Evolutionary conservation across 228 moss, liverwort and hornwort genomes (phyloP).

Genomic region (Sphagnum fallax): DNA sequence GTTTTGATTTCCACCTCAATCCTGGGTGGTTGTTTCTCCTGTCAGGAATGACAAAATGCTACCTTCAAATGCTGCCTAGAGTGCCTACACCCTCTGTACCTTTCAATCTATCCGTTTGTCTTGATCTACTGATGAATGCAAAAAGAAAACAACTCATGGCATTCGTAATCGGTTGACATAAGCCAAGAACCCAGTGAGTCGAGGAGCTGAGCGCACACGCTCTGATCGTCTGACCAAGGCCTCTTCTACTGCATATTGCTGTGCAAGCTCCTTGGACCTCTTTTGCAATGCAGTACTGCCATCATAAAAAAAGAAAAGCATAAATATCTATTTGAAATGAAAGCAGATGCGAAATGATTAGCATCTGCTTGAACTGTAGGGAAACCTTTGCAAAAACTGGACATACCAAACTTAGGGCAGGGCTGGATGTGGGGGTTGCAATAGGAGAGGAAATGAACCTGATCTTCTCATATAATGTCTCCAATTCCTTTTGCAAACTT

Average conservation of each 20-base stretch:
- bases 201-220: constrained; percentile 83
- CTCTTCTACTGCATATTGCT: constrained; percentile 81
- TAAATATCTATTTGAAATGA: no score
- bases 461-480: constrained; percentile 68
- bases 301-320: neutral
- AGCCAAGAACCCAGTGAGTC: constrained; percentile 79
- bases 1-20: no score
- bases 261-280: constrained; percentile 90
- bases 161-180: constrained; percentile 81
- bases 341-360: no score
- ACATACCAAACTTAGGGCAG: no score
- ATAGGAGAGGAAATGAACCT: constrained; percentile 28
- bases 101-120: neutral
- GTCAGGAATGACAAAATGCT: no score
- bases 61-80: neutral
- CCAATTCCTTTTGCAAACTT: constrained; percentile 70
- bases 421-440: no score
- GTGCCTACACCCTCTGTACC: constrained; percentile 7
- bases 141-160: constrained; percentile 25
- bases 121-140: neutral
- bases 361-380: no score
- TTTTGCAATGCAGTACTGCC: constrained; percentile 76
- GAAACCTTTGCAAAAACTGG: no score
- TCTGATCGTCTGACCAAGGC: constrained; percentile 83
- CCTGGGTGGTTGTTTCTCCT: no score